Conservation (phyloP, 2,329 filamentous ascomycete species). For the Aspergillus thermomutatus region DNA sequence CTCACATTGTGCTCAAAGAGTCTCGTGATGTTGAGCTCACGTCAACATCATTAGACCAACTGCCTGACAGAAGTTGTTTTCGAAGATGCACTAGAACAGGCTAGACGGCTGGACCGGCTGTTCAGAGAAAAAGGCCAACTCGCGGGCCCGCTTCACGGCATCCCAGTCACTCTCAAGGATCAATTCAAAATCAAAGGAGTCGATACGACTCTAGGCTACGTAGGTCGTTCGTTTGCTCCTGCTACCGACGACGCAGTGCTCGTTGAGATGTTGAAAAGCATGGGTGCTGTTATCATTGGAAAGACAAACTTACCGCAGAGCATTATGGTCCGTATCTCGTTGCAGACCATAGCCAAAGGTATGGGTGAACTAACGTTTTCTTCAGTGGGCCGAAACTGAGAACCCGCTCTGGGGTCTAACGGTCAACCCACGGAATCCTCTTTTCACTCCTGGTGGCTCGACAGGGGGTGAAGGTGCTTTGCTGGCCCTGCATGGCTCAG, state of each 20-base stretch:
- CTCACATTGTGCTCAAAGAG: background rate
- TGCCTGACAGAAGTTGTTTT: slow-evolving; percentile 37
- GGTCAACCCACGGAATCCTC: slow-evolving; percentile 42
- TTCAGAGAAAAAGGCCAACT: slow-evolving; percentile 34
- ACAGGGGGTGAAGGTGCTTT: slow-evolving; percentile 45
- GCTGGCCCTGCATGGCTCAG: slow-evolving; percentile 39
- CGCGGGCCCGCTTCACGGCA: slow-evolving; percentile 51
- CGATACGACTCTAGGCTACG: slow-evolving; percentile 59
- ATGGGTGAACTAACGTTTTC: background rate
- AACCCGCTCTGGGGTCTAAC: slow-evolving; percentile 53
- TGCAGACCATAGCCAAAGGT: background rate
- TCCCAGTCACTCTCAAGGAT: slow-evolving; percentile 59
- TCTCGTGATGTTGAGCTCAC: background rate
- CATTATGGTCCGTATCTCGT: slow-evolving; percentile 45
- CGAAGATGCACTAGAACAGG: slow-evolving; percentile 30
- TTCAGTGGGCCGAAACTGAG: slow-evolving; percentile 53
- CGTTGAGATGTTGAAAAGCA: slow-evolving; percentile 46
- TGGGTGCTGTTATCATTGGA: slow-evolving; percentile 53
- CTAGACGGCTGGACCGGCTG: slow-evolving; percentile 26
- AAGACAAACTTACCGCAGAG: slow-evolving; percentile 53
- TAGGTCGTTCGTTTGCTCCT: slow-evolving; percentile 48
- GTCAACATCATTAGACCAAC: slow-evolving; percentile 28
- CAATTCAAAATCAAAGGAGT: slow-evolving; percentile 59
- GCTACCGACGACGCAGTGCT: slow-evolving; percentile 50
- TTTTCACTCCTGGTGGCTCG: slow-evolving; percentile 48